A percentile compares a stretch with the other conserved stretches of the same genome.
Evolutionary conservation across 176 grass and related monocot species (phyloP).

Genomic region (Avena atlantica): DNA sequence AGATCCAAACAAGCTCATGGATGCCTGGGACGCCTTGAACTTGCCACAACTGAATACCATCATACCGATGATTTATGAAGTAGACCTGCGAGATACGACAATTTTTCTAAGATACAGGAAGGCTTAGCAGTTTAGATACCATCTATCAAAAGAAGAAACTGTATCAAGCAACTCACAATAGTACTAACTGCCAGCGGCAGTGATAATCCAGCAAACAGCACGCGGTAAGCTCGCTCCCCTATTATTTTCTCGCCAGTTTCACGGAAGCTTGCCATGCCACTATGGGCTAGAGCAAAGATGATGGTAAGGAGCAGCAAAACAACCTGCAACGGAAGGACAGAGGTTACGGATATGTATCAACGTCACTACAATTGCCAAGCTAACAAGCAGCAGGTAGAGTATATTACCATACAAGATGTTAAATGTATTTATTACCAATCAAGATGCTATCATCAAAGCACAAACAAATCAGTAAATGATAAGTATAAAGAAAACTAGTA

Average conservation of each 20-base stretch:
- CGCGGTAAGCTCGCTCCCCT: constrained; percentile 81
- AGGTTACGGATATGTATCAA: neutral
- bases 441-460: neutral
- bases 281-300: constrained; percentile 88
- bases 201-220: constrained; percentile 90
- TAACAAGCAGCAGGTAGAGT: neutral
- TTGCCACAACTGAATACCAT: constrained; percentile 91
- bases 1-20: constrained; percentile 88
- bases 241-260: constrained; percentile 85
- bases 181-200: constrained; percentile 86
- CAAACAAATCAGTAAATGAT: neutral
- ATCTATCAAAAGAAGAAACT: constrained; percentile 7
- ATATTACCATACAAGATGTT: neutral
- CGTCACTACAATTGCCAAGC: constrained; percentile 13
- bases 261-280: constrained; percentile 88
- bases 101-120: neutral
- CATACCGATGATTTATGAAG: constrained; percentile 93
- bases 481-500: neutral
- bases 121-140: neutral
- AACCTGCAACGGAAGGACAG: constrained; percentile 52
- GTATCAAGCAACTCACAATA: constrained; percentile 63
- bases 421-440: neutral
- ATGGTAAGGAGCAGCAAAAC: constrained; percentile 71
- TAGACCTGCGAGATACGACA: constrained; percentile 69
- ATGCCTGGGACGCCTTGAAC: constrained; percentile 67